Conservation (phyloP, 2,329 filamentous ascomycete species). For the Fusarium robinianum region DNA sequence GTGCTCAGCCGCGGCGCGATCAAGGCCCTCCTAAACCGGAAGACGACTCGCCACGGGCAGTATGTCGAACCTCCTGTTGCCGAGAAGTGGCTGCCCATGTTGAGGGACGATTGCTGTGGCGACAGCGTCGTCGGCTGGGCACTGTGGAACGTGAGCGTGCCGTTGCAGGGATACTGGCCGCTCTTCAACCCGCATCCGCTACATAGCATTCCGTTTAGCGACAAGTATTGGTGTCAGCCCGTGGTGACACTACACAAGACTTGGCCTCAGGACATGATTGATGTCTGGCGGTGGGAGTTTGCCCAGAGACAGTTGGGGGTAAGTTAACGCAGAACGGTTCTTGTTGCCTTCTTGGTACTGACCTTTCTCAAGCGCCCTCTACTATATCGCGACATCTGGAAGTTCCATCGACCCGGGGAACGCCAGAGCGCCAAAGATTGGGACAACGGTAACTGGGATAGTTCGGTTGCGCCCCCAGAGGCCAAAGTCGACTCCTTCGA, state of each 20-base stretch:
- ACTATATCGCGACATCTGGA: conserved; percentile 45
- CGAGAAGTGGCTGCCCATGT: conserved; percentile 47
- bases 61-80: conserved; percentile 46
- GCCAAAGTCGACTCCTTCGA: conserved; percentile 35
- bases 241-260: conserved; percentile 55
- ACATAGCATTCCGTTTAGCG: conserved; percentile 52
- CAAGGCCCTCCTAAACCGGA: conserved; percentile 45
- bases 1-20: conserved; percentile 52
- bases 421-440: conserved; percentile 32
- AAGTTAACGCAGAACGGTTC: conserved; percentile 17
- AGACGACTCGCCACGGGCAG: conserved; percentile 40
- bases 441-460: conserved; percentile 42
- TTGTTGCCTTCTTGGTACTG: conserved; percentile 9
- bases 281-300: conserved; percentile 53
- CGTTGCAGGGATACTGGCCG: conserved; percentile 53
- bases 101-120: conserved; percentile 55
- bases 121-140: conserved; percentile 56
- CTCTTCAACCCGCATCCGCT: conserved; percentile 56
- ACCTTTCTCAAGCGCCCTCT: conserved; percentile 40
- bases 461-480: conserved; percentile 33
- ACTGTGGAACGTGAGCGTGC: conserved; percentile 49
- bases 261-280: conserved; percentile 51
- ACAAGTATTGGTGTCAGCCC: conserved; percentile 56
- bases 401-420: conserved; percentile 43
- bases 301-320: conserved; percentile 39